Evolutionary conservation across 192 early-diverging fungal species (phyloP).

Genomic region (Gonapodya prolifera): DNA sequence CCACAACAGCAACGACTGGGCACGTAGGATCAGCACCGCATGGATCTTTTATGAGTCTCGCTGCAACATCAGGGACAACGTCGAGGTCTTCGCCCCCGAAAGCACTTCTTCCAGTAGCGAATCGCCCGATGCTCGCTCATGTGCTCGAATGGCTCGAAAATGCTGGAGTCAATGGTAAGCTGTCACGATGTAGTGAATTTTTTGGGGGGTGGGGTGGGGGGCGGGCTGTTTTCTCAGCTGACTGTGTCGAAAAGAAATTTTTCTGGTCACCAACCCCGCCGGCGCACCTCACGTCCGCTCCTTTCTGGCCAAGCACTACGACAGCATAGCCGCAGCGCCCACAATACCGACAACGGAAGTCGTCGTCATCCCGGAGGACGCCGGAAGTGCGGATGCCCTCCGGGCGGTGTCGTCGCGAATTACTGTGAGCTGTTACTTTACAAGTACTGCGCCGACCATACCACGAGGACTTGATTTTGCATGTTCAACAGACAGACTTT

Average conservation of each 20-base stretch:
- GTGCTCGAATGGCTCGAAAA: slow-evolving; percentile 86
- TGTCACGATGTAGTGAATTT: not conserved
- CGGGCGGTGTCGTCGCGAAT: not conserved
- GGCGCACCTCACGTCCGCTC: not conserved
- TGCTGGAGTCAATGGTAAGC: slow-evolving; percentile 46
- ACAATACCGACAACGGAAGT: not conserved
- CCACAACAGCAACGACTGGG: not conserved
- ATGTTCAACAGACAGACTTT: slow-evolving; percentile 54
- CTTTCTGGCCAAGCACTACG: not conserved
- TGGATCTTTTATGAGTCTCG: not conserved
- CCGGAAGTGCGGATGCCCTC: not conserved
- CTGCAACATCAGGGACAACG: not conserved
- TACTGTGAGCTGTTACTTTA: not conserved
- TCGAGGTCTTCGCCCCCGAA: slow-evolving; percentile 42
- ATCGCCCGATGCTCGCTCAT: slow-evolving; percentile 91
- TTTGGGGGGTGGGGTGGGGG: not conserved
- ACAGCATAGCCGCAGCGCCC: not conserved
- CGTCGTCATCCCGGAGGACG: not conserved
- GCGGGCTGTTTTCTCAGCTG: not conserved
- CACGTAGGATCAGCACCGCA: not conserved
- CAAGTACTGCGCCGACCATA: not conserved
- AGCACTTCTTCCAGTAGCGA: slow-evolving; percentile 84
- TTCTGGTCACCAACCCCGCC: not conserved
- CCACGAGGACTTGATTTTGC: not conserved
- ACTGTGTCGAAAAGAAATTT: not conserved